Evolutionary conservation across 257 asterid species (phyloP).

Genomic region (Coffea canephora): DNA sequence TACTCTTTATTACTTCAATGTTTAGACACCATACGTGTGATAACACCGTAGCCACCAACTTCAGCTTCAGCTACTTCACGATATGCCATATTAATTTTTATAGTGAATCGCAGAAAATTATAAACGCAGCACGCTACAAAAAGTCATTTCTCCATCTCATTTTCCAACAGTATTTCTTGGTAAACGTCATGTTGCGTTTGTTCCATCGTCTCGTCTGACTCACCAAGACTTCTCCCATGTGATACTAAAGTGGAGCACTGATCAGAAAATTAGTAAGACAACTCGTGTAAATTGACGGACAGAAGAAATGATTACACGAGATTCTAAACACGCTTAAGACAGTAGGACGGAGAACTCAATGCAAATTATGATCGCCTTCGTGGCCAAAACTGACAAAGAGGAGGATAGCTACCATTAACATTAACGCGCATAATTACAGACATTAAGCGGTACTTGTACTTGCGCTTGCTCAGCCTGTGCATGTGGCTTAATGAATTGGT

Average conservation of each 20-base stretch:
- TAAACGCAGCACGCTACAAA: not conserved
- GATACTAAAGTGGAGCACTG: not conserved
- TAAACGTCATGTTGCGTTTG: not conserved
- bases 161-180: not conserved
- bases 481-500: not conserved
- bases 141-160: not conserved
- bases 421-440: not conserved
- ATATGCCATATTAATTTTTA: not conserved
- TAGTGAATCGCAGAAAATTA: not conserved
- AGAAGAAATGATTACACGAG: not conserved
- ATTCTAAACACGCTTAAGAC: not conserved
- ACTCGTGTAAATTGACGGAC: not conserved
- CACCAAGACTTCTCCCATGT: not conserved
- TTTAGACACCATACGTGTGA: constrained; percentile 12
- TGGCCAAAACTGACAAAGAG: not conserved
- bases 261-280: not conserved
- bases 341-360: not conserved
- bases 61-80: constrained; percentile 5
- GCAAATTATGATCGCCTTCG: constrained; percentile 4
- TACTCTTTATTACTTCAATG: constrained; percentile 9
- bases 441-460: not conserved
- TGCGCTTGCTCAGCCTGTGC: not conserved
- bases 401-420: not conserved
- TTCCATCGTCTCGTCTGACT: not conserved
- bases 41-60: constrained; percentile 21